These are phyloP conservation scores for Trichaptum fuscoviolaceum DNA, from an alignment of 768 basidiomycete species.

Conservation along the genomic window DNA sequence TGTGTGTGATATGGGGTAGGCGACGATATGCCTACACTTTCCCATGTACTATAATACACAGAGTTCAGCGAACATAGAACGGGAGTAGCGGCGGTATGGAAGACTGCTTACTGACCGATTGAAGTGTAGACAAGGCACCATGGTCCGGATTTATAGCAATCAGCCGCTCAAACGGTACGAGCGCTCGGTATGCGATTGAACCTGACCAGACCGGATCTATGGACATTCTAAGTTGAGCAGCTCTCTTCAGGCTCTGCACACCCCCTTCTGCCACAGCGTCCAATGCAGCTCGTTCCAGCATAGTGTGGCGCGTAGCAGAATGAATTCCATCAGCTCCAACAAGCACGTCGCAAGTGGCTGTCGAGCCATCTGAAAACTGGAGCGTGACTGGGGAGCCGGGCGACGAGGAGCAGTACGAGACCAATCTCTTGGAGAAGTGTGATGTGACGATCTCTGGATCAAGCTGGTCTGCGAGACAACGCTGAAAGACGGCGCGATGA, in stretches of 20 bases:
- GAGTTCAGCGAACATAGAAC: not conserved
- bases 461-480: conserved; percentile 32
- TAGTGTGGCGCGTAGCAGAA: conserved; percentile 33
- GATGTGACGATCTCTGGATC: conserved; percentile 19
- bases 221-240: not conserved
- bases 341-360: conserved; percentile 40
- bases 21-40: not conserved
- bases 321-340: conserved; percentile 45
- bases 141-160: conserved; percentile 21
- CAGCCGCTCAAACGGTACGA: conserved; percentile 37
- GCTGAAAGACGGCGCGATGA: conserved; percentile 45
- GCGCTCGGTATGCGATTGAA: conserved; percentile 43
- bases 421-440: conserved; percentile 27
- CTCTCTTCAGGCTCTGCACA: not conserved
- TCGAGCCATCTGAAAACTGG: conserved; percentile 43
- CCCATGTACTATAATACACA: not conserved
- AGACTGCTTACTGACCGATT: not conserved
- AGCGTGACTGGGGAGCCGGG: conserved; percentile 12
- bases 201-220: conserved; percentile 31
- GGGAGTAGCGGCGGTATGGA: not conserved
- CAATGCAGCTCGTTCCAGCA: conserved; percentile 26
- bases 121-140: not conserved
- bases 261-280: conserved; percentile 21
- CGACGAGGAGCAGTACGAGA: conserved; percentile 13
- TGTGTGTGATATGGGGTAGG: conserved; percentile 5